Evolutionary conservation across 2,329 filamentous ascomycete genomes (phyloP).

Genomic region (Diaporthe longicolla): DNA sequence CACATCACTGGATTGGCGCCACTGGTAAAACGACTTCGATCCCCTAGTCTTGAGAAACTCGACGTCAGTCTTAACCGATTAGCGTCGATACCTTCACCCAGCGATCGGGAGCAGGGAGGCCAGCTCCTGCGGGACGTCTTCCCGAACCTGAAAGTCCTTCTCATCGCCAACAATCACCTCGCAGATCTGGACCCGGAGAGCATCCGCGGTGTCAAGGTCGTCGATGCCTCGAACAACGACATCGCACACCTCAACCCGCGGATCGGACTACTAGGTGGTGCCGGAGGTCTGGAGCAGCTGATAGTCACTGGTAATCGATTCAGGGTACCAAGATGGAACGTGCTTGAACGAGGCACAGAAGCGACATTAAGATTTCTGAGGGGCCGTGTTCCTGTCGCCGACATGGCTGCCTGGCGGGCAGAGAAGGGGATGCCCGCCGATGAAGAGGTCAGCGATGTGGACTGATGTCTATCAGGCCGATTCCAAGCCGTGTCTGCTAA

Average conservation of each 20-base stretch:
- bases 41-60: constrained; percentile 81
- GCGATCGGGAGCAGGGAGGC: constrained; percentile 42
- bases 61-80: constrained; percentile 90
- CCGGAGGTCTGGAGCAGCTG: constrained; percentile 72
- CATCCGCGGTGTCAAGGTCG: constrained; percentile 79
- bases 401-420: constrained; percentile 70
- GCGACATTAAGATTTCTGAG: constrained; percentile 85
- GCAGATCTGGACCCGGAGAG: constrained; percentile 79
- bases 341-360: constrained; percentile 90
- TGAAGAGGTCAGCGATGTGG: constrained; percentile 50
- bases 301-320: constrained; percentile 91
- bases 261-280: constrained; percentile 81
- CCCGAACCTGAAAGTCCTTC: constrained; percentile 77
- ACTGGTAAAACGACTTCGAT: constrained; percentile 76
- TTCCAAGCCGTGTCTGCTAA: background rate
- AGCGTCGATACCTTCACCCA: constrained; percentile 71
- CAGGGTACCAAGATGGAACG: constrained; percentile 85
- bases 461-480: constrained; percentile 39
- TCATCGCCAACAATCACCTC: constrained; percentile 85
- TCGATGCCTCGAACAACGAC: constrained; percentile 89
- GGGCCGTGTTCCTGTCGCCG: constrained; percentile 77
- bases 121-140: constrained; percentile 72
- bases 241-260: constrained; percentile 85
- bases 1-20: constrained; percentile 79
- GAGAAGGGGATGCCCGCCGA: constrained; percentile 56